A percentile compares a stretch with the other conserved stretches of the same genome.
These are phyloP conservation scores for Fraxinus greggii DNA, from an alignment of 305 asterid genomes.

Conservation along the genomic window DNA sequence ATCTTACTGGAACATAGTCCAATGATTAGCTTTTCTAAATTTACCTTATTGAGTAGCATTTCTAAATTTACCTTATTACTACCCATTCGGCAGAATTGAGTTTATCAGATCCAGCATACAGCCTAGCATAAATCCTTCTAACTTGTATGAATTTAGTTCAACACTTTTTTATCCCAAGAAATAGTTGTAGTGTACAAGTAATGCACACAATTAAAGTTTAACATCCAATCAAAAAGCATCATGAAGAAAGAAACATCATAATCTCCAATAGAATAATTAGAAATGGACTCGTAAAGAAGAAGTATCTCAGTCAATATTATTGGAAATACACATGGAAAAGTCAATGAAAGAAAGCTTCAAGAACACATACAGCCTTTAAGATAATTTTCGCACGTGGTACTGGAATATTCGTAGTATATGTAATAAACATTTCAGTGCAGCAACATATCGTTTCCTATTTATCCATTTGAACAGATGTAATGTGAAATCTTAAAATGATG, in stretches of 20 bases:
- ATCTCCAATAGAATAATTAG: background rate
- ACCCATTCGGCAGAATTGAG: constrained; percentile 6
- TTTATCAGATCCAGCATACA: constrained; percentile 7
- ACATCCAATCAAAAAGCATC: constrained; percentile 12
- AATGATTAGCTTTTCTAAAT: background rate
- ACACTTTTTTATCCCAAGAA: background rate
- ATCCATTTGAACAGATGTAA: constrained; percentile 1
- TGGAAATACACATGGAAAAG: constrained; percentile 3
- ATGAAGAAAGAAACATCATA: background rate
- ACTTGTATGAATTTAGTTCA: background rate
- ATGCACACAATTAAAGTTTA: constrained; percentile 10
- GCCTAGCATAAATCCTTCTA: background rate
- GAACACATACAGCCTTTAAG: constrained; percentile 13
- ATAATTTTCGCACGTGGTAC: background rate
- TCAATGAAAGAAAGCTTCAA: constrained; percentile 7
- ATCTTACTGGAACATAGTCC: constrained; percentile 20
- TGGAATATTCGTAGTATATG: constrained; percentile 14
- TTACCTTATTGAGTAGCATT: background rate
- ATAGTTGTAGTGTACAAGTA: background rate
- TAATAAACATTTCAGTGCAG: constrained; percentile 8
- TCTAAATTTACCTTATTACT: background rate
- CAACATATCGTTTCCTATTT: constrained; percentile 14
- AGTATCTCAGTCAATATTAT: constrained; percentile 4
- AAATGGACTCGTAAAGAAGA: constrained; percentile 1
- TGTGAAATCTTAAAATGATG: background rate